Evolutionary conservation across 202 grass and related monocot genomes (phyloP), one percentile per base, ranked within the genome.

Genomic region (Zizania palustris): DNA sequence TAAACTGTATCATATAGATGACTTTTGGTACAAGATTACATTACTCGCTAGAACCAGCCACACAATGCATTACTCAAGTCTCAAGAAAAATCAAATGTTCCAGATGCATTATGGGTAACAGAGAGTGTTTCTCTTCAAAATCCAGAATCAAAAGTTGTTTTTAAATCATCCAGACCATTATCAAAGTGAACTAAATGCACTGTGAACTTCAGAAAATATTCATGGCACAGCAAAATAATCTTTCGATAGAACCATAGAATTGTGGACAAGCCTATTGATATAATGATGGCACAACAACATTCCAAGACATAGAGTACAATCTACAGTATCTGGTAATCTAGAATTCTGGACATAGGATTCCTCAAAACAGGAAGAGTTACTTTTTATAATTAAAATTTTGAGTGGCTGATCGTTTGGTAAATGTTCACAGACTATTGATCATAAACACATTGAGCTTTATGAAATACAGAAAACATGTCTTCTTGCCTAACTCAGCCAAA

Each of bases 11-110:
- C 42, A 74, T 39, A 51, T 4, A 45, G 74, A 20, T 2, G 69
- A 72, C 36, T 6, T 68, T 74, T 6, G 42, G 39, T 63, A 5
- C 39, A 34, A 83, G 63, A 38, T 62, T 79, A 72, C 51, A 60
- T 5, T 51, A 39, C 46, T 7, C n/a, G 28, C 57, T 74, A 56
- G 20, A 49, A 54, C 12, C 0, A 77, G 12, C 20, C 41, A 67
- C 10, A 65, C 68, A 28, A 63, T 81, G 78, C 35, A 54, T 43
- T 81, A 28, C 28, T 28, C 28, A 28, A 28, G 28, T 63, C 39
- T 14, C 35, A 19, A 40, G 19, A 9, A 16, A 16, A 11, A 61
- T 8, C 0, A 11, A 67, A 81, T 39, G 48, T 21, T 55, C 69
- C 41, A 63, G 33, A 65, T 42, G 13, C 19, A 39, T 70, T 8